These are phyloP conservation scores for Exophiala viscosa DNA, from an alignment of 2,329 filamentous ascomycete species.

Conservation along the genomic window DNA sequence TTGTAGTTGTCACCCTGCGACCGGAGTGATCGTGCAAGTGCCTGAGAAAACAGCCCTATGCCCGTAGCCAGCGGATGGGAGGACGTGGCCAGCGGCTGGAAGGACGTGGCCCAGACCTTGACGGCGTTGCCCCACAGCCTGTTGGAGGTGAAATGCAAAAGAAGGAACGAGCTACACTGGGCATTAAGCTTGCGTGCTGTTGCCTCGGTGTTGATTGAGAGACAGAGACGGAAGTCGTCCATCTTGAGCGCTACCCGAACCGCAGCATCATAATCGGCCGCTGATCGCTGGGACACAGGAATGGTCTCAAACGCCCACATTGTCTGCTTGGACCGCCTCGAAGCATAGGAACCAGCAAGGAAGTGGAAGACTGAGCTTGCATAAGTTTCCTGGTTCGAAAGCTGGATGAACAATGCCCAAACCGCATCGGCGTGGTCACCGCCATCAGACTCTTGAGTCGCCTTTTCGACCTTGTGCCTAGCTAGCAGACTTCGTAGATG, in stretches of 20 bases:
- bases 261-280: constrained; percentile 44
- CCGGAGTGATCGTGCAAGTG: background rate
- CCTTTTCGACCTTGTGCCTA: background rate
- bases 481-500: constrained; percentile 4
- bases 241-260: constrained; percentile 15
- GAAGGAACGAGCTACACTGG: constrained; percentile 32
- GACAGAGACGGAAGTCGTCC: constrained; percentile 29
- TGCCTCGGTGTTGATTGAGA: constrained; percentile 42
- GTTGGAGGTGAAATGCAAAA: constrained; percentile 33
- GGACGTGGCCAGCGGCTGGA: constrained; percentile 19
- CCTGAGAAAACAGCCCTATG: background rate
- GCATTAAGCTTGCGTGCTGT: constrained; percentile 28
- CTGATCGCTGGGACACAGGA: constrained; percentile 34
- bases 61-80: constrained; percentile 17
- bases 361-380: constrained; percentile 14
- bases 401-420: constrained; percentile 12
- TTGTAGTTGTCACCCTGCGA: constrained; percentile 10
- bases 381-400: constrained; percentile 8
- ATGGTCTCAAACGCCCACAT: constrained; percentile 31
- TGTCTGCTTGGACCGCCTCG: background rate
- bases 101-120: constrained; percentile 32
- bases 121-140: constrained; percentile 34
- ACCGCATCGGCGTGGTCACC: constrained; percentile 1
- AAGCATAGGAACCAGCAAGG: constrained; percentile 4
- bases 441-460: background rate